A percentile compares a stretch with the other conserved stretches of the same genome.
Evolutionary conservation across 2,329 filamentous ascomycete genomes (phyloP).

Genomic region (Periconia sp.): DNA sequence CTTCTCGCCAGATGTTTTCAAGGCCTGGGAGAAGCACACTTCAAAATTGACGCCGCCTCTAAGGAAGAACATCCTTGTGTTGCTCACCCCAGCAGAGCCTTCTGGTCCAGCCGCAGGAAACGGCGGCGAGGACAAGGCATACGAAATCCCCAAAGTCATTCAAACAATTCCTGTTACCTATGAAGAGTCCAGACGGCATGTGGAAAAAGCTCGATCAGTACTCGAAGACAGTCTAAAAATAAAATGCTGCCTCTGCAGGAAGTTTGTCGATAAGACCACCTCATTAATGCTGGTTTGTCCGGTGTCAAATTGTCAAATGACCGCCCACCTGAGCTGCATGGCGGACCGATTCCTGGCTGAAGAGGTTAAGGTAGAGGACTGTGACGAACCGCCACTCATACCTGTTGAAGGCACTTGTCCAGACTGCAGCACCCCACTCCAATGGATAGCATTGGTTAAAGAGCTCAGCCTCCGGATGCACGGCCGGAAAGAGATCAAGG

Average conservation of each 20-base stretch:
- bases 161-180: slow-evolving; percentile 61
- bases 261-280: slow-evolving; percentile 41
- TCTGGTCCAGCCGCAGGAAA: slow-evolving; percentile 23
- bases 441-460: slow-evolving; percentile 81
- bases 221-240: slow-evolving; percentile 16
- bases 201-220: slow-evolving; percentile 57
- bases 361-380: slow-evolving; percentile 38
- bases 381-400: too few species aligned
- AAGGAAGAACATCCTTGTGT: slow-evolving; percentile 34
- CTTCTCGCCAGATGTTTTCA: slow-evolving; percentile 72
- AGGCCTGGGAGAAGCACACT: slow-evolving; percentile 68
- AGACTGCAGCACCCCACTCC: slow-evolving; percentile 64
- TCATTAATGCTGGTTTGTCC: slow-evolving; percentile 61
- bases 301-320: slow-evolving; percentile 52
- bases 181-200: slow-evolving; percentile 52
- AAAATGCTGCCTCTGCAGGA: slow-evolving; percentile 59
- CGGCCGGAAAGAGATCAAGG: slow-evolving; percentile 72
- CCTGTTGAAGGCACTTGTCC: slow-evolving; percentile 76
- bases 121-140: slow-evolving; percentile 2
- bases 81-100: slow-evolving; percentile 37
- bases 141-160: slow-evolving; percentile 35
- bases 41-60: slow-evolving; percentile 31
- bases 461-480: slow-evolving; percentile 78
- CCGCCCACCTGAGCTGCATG: slow-evolving; percentile 64
- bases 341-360: slow-evolving; percentile 58